Base-by-base conservation (phyloP, 2,329 filamentous ascomycete genomes). In the Aspergillus hortae region DNA sequence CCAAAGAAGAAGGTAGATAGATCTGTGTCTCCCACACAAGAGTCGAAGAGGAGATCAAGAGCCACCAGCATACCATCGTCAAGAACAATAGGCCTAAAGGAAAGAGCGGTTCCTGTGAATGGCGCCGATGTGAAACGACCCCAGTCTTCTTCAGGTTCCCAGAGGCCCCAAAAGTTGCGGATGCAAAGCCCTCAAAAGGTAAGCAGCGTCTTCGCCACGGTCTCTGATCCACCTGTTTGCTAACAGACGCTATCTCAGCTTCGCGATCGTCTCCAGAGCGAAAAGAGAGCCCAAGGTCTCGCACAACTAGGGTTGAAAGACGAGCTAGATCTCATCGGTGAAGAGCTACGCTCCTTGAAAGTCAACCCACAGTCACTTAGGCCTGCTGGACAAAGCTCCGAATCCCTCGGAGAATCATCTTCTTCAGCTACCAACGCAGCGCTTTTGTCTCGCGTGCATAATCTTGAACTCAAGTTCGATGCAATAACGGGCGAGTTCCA, bases 181-280 rank as follows among this genome's bases (percentile, higher is more conserved):
- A 80, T 85, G 77, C 83, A 85, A 61, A 84, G 79, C 35, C 82
- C 83, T 3, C 81, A 84, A 59, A 85, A 85, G 69, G 73, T 73
- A 62, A 19, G 56, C 5, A 25, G 27, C 27, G 7, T 30, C 15
- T 4, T 14, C 6, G n/a, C 23, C 5, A 7, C 12, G 17, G 15
- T 21, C 44, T 6, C 21, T 32, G 19, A 11, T 6, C 11, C 9
- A 33, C 9, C 6, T 19, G n/a, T 12, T 25, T 36, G 9, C 44
- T 44, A 50, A 56, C 44, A 9, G 27, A 30, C 27, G 27, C 10
- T 23, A 45, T 38, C n/a, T 44, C 49, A 57, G 70, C 74, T 86
- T 41, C 88, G 92, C 15, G 92, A 96, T 73, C 86, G 92, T 32
- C 79, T 96, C 0, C 87, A 92, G 62, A 86, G 83, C 44, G 91